Percentiles rank a stretch among this genome's conserved stretches.
Evolutionary conservation across 1,284 basidiomycete species (phyloP).

Genomic region (Malassezia pachydermatis): DNA sequence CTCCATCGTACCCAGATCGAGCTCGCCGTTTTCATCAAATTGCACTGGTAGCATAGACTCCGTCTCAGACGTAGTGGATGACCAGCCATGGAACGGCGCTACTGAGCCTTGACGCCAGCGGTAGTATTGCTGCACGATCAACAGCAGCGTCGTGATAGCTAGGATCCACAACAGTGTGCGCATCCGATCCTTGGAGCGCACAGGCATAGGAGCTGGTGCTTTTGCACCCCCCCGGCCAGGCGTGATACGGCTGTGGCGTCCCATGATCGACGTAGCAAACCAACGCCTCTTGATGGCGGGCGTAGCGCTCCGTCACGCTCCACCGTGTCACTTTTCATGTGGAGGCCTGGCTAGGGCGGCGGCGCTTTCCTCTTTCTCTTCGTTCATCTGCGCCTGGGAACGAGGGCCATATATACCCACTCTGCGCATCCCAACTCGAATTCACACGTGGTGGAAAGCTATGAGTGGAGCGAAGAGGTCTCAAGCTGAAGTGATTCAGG

Average conservation of each 20-base stretch:
- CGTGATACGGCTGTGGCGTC: slow-evolving; percentile 2
- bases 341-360: slow-evolving; percentile 2
- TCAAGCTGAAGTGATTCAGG: slow-evolving; percentile 36
- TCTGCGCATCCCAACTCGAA: too few species aligned
- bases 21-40: slow-evolving; percentile 33
- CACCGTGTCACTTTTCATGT: slow-evolving; percentile 6
- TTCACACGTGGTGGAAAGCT: too few species aligned
- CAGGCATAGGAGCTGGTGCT: not conserved
- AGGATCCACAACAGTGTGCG: slow-evolving; percentile 7
- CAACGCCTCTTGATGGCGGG: not conserved
- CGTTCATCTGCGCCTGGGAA: not conserved
- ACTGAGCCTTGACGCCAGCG: not conserved
- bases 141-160: slow-evolving; percentile 4
- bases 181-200: not conserved
- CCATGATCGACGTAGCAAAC: too few species aligned
- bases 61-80: too few species aligned
- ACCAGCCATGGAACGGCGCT: too few species aligned
- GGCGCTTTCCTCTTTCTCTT: not conserved
- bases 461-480: not conserved
- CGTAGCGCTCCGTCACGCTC: not conserved
- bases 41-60: too few species aligned
- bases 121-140: slow-evolving; percentile 9
- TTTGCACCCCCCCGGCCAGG: not conserved
- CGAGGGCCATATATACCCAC: too few species aligned
- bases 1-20: slow-evolving; percentile 35